A percentile compares a stretch with the other conserved stretches of the same genome.
Evolutionary conservation across 805 yeast genomes (phyloP).

Genomic region (Pachysolen tannophilus): DNA sequence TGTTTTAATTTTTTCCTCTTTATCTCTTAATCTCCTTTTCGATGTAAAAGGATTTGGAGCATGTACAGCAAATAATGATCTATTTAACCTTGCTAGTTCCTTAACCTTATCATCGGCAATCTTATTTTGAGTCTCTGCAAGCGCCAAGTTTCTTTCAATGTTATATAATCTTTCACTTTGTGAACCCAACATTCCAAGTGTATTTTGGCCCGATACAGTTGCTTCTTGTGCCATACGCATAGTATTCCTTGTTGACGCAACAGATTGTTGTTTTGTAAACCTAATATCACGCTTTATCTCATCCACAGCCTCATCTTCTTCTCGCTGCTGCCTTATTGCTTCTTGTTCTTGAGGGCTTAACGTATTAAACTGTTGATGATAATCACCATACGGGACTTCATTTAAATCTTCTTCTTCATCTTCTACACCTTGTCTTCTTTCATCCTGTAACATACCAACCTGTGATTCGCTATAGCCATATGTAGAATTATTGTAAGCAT

Average conservation of each 20-base stretch:
- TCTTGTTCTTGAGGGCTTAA: constrained; percentile 31
- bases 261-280: constrained; percentile 80
- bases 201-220: constrained; percentile 67
- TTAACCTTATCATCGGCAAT: constrained; percentile 78
- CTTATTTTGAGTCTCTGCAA: constrained; percentile 74
- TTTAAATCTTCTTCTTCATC: constrained; percentile 29
- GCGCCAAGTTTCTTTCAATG: constrained; percentile 67
- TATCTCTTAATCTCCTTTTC: constrained; percentile 62
- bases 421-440: constrained; percentile 3
- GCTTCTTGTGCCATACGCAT: constrained; percentile 65
- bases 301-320: constrained; percentile 86
- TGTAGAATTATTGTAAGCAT: background rate
- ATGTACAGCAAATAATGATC: constrained; percentile 74
- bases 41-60: constrained; percentile 86
- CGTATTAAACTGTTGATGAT: constrained; percentile 12
- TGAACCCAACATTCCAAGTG: constrained; percentile 88
- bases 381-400: constrained; percentile 13
- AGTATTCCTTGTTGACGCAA: constrained; percentile 79
- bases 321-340: constrained; percentile 28
- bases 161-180: constrained; percentile 81
- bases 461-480: constrained; percentile 4
- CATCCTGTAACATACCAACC: constrained; percentile 4
- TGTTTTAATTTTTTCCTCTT: constrained; percentile 60
- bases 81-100: constrained; percentile 69
- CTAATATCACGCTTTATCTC: constrained; percentile 75